Evolutionary conservation across 1,284 basidiomycete species (phyloP), one percentile per base, ranked within the genome.

Genomic region (Xanthoconium separans): DNA sequence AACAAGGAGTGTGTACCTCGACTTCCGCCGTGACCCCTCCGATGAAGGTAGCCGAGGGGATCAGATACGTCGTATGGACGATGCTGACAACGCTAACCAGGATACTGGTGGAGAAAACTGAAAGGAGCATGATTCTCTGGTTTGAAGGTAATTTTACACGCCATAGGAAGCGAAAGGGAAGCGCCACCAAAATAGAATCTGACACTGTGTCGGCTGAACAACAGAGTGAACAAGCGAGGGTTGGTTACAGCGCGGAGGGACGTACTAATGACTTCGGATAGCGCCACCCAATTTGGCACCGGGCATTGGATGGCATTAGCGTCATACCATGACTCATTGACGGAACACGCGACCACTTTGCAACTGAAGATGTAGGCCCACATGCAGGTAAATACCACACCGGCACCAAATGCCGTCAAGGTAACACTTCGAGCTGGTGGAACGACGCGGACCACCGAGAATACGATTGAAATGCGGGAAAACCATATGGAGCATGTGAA

Each of bases 101-200:
- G 27, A 71, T 53, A 13, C 63, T 69, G n/a, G 66, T 31, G 12
- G 66, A 68, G 51, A 71, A 68, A 31, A 71, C 57, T 1, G 59
- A 58, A 12, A 65, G 48, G 41, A 69, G 49, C 63, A 71, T 66
- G 41, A 58, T 60, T 34, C 54, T 53, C 24, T 70, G 63, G 36
- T 61, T 58, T 1, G 48, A 41, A 16, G 68, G 68, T 8, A 68
- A 24, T 29, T 56, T 65, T 9, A 70, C 53, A 30, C 55, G 56
- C 70, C 70, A 63, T 12, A 68, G 54, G 16, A 68, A 40, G 29
- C 57, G 47, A 15, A 70, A 44, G 0, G 66, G 68, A 16, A 68
- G 55, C 20, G 36, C 27, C 4, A 69, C 60, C 31, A 68, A 61
- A 31, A 66, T 57, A 13, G 50, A 7, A 29, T 68, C 66, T 3